A percentile compares a stretch with the other conserved stretches of the same genome.
These are phyloP conservation scores for Mycena capillaripes DNA, from an alignment of 768 basidiomycete genomes.

Conservation along the genomic window DNA sequence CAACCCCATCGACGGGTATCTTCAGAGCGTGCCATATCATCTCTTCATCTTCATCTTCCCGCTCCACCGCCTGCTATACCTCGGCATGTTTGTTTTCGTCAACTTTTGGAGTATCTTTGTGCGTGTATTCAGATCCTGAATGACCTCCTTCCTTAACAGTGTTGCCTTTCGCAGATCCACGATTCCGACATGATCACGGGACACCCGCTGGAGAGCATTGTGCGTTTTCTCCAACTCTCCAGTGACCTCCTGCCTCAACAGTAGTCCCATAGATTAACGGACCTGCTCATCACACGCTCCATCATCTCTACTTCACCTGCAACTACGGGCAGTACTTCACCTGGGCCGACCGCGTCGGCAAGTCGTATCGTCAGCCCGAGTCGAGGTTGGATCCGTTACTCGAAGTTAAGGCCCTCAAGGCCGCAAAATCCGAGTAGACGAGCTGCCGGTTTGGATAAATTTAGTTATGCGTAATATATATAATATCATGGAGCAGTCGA, in stretches of 20 bases:
- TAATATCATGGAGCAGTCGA: constrained; percentile 28
- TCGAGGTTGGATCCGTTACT: constrained; percentile 88
- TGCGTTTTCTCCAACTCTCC: too few relatives aligned
- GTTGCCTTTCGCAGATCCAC: constrained; percentile 89
- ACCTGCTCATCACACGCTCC: constrained; percentile 97
- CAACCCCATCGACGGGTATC: constrained; percentile 95
- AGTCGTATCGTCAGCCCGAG: constrained; percentile 92
- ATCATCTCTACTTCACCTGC: constrained; percentile 96
- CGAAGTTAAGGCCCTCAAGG: constrained; percentile 61
- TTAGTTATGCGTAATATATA: constrained; percentile 29
- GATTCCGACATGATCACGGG: constrained; percentile 99
- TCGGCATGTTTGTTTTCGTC: constrained; percentile 90
- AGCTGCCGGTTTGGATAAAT: neutral
- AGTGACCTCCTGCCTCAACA: constrained; percentile 47
- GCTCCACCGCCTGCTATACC: constrained; percentile 86
- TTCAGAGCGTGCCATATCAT: constrained; percentile 96
- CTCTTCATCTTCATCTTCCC: constrained; percentile 93
- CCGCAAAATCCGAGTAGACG: constrained; percentile 33
- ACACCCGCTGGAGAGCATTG: constrained; percentile 86
- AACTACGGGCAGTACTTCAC: constrained; percentile 99
- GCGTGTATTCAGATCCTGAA: constrained; percentile 43
- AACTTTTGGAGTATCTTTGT: constrained; percentile 96
- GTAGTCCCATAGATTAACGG: too few relatives aligned
- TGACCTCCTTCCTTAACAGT: constrained; percentile 1
- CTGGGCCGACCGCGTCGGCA: constrained; percentile 87